phyloP scores from a whole-genome alignment of 345 rosid genomes.

The Acer campestre region DNA sequence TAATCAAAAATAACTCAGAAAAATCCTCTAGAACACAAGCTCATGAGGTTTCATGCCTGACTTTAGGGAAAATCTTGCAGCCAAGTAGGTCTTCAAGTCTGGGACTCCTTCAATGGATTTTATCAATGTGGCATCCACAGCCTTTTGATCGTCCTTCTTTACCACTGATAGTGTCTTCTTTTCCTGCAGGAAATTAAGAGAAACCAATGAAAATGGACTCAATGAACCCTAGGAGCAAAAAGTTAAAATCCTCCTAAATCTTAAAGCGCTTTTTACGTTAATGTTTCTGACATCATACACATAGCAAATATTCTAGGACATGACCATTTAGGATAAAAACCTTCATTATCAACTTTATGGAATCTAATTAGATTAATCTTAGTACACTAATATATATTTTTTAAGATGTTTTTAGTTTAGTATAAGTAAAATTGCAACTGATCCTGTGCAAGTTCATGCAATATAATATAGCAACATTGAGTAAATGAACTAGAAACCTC shows the following conservation, averaged over 20 bases:
- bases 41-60: slow-evolving; percentile 85
- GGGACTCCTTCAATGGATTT: slow-evolving; percentile 68
- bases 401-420: background rate
- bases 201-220: background rate
- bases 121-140: slow-evolving; percentile 59
- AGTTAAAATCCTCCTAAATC: background rate
- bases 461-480: background rate
- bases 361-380: background rate
- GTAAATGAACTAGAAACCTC: slow-evolving; percentile 14
- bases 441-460: background rate
- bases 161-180: slow-evolving; percentile 61
- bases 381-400: background rate
- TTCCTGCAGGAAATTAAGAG: slow-evolving; percentile 42
- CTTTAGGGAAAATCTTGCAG: slow-evolving; percentile 75
- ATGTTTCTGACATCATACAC: background rate
- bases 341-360: background rate
- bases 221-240: background rate
- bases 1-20: background rate
- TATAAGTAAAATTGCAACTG: background rate
- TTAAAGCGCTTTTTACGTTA: background rate
- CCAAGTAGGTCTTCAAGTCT: slow-evolving; percentile 70
- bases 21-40: slow-evolving; percentile 58
- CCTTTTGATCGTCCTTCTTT: slow-evolving; percentile 85
- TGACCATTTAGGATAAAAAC: background rate
- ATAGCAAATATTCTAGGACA: background rate